Percentiles rank a stretch among this genome's conserved stretches.
These are phyloP conservation scores for Lolium rigidum DNA, from an alignment of 176 grass and related monocot genomes.

Conservation along the genomic window DNA sequence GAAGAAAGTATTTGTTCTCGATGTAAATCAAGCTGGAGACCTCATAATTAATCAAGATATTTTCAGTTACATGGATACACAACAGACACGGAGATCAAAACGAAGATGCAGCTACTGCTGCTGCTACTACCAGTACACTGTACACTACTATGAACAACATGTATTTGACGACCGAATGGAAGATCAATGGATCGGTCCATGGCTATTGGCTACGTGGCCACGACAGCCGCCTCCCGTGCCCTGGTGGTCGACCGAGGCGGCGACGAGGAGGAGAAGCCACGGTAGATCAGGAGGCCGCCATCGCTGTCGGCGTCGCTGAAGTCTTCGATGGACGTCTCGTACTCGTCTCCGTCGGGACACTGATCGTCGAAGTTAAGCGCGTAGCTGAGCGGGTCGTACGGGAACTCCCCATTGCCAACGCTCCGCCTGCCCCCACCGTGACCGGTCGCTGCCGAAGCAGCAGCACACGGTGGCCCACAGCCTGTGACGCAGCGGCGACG, in stretches of 20 bases:
- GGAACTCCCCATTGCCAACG: slow-evolving; percentile 35
- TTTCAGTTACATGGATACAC: too few species aligned
- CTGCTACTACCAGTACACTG: neutral
- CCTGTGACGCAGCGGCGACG: slow-evolving; percentile 42
- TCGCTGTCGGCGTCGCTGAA: slow-evolving; percentile 14
- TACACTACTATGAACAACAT: neutral
- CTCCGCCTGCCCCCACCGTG: slow-evolving; percentile 21
- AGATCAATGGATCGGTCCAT: too few species aligned
- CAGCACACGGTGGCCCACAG: slow-evolving; percentile 49
- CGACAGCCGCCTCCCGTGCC: neutral
- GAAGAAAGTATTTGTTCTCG: too few species aligned
- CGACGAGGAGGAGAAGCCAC: slow-evolving; percentile 39
- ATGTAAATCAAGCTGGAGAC: too few species aligned
- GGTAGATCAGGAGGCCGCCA: slow-evolving; percentile 30
- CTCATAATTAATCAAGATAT: too few species aligned
- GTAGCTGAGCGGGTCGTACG: slow-evolving; percentile 92
- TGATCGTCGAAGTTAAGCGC: slow-evolving; percentile 80
- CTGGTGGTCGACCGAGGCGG: neutral
- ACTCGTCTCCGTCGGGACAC: neutral
- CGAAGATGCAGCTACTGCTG: neutral
- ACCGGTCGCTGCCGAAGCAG: slow-evolving; percentile 53
- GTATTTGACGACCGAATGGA: neutral
- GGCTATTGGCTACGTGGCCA: neutral
- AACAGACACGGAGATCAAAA: neutral
- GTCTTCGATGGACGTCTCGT: neutral